Conservation (phyloP, 2,329 filamentous ascomycete species). For the Talaromyces sp. region DNA sequence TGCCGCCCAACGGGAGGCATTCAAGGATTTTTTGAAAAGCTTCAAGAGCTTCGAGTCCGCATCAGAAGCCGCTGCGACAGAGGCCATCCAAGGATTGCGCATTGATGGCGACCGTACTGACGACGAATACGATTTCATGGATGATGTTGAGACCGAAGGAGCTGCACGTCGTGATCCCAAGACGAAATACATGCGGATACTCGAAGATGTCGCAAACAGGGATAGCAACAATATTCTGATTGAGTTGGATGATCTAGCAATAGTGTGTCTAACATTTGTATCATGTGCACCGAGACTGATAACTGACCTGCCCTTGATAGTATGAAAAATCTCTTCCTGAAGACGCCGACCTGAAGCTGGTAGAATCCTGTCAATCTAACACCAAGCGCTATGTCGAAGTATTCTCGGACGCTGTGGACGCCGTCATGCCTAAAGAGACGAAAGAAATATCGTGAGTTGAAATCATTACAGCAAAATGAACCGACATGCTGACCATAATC, state of each 20-base stretch:
- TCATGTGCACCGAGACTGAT: background rate
- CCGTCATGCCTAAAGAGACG: conserved; percentile 73
- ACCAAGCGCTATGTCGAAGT: conserved; percentile 95
- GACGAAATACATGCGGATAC: conserved; percentile 81
- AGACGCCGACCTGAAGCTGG: conserved; percentile 62
- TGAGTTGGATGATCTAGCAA: conserved; percentile 81
- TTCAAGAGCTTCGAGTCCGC: conserved; percentile 75
- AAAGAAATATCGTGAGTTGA: conserved; percentile 67
- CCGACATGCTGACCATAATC: conserved; percentile 23
- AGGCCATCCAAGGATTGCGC: conserved; percentile 78
- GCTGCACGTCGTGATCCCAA: conserved; percentile 54
- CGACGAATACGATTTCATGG: conserved; percentile 92
- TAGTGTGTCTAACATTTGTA: conserved; percentile 49
- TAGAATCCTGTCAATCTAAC: conserved; percentile 83
- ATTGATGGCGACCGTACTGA: conserved; percentile 83
- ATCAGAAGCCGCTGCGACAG: conserved; percentile 65
- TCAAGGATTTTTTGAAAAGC: conserved; percentile 80
- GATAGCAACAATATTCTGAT: conserved; percentile 73
- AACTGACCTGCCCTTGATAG: conserved; percentile 39
- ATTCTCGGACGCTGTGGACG: conserved; percentile 82
- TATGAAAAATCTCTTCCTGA: conserved; percentile 72
- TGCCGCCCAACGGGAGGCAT: conserved; percentile 71
- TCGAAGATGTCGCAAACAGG: conserved; percentile 85
- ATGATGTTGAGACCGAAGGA: conserved; percentile 65
- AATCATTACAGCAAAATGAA: conserved; percentile 2